Base-by-base conservation (phyloP, 345 rosid species). In the Boechera retrofracta region DNA sequence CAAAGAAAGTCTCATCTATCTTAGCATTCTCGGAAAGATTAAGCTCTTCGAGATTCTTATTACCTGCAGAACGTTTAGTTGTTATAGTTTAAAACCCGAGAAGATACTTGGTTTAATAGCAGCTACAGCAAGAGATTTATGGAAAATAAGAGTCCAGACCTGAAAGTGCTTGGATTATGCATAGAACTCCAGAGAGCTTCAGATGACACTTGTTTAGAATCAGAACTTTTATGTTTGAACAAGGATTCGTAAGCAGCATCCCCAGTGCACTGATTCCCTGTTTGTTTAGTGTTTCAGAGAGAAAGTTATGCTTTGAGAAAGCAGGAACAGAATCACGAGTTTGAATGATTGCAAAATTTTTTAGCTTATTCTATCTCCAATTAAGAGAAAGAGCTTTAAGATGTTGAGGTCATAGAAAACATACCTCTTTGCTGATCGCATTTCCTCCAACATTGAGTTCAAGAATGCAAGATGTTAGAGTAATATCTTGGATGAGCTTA, bases 361-460 rank as follows among this genome's bases (percentile, higher is more conserved):
- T 32, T 64, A 16, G 41, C 60, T 3, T 47, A 24, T 9, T 71
- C 42, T 35, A 5, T 45, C 63, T 54, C 48, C 48, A 65, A 26
- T 24, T 24, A 67, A 28, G 29, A 2, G 29, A 6, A 61, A 52
- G 42, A 28, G 48, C 75, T 32, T 53, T 8, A 59, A 0, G 47
- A 53, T 39, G 74, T 52, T 76, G 38, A 10, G 69, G 38, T 68
- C 61, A 52, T 21, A 31, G 36, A 79, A 67, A 72, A 66, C 84
- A 69, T 78, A 95, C 97, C 99, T 89, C 93, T 77, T 83, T 80
- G 41, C 64, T 74, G 62, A 95, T 81, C 74, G 78, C 78, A 79
- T 92, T 95, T 71, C 96, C 91, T 80, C 87, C 94, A 49, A 92
- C 84, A 72, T 88, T 86, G 71, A 95, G 85, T 80, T 92, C 94